Evolutionary conservation across 495 filamentous ascomycete species (phyloP), one percentile per base, ranked within the genome.

Genomic region (Neurospora intermedia): DNA sequence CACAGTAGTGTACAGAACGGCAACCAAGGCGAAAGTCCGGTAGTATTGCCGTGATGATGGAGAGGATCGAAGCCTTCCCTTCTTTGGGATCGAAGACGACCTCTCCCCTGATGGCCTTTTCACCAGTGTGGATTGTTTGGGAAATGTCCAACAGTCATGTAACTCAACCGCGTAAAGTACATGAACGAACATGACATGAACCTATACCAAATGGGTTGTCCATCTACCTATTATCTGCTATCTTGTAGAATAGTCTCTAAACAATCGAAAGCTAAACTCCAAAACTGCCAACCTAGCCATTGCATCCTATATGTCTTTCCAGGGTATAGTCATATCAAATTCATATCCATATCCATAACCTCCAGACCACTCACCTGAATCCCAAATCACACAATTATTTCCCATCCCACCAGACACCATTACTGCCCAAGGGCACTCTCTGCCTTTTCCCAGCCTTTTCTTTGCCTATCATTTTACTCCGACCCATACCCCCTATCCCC

Each of bases 401-500:
- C 2, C 2, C 5, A 38, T 6, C 2, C 35, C 35, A 6, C 5
- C 35, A 38, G 35, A 0, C 2, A 38, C 35, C 35, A 38, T 38
- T 38, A 38, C 35, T 38, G 0, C 35, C 35, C 35, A 38, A 38
- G 35, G 35, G 35, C 35, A 38, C 0, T 4, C 35, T 38, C 6
- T 31, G 27, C 27, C 35, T 38, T 6, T 38, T 38, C 35, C 35
- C n/a, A n/a, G n/a, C n/a, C n/a, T n/a, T n/a, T n/a, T n/a, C n/a
- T n/a, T n/a, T n/a, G 2, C 35, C 6, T 3, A 38, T 38, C 35
- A 38, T 38, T 6, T 69, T 76, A 82, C 62, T 76, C 78, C 70
- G 76, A 54, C 2, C 72, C 77, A 73, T 78, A 74, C 6, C 45
- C 59, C 39, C 39, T 8, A n/a, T 41, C 76, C 42, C 75, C 35